These are phyloP conservation scores for Alisma plantagoaquatica DNA, from an alignment of 106 monocot species.

Conservation along the genomic window DNA sequence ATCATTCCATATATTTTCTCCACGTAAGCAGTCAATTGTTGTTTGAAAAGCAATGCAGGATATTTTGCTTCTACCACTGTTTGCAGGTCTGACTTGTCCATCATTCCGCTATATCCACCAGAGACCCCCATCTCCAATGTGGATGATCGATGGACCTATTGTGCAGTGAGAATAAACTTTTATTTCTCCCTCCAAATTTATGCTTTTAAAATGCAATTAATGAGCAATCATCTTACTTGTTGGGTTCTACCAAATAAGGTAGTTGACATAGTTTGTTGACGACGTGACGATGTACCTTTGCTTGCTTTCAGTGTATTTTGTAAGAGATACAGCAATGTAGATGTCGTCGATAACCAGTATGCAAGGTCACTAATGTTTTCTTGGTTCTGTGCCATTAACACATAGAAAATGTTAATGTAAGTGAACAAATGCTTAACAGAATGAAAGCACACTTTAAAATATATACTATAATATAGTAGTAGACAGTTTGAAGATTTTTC, in stretches of 20 bases:
- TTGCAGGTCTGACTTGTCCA: conserved; percentile 27
- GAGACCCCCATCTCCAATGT: conserved; percentile 55
- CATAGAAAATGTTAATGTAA: too few species aligned
- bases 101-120: conserved; percentile 86
- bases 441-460: too few species aligned
- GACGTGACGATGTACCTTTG: conserved; percentile 25
- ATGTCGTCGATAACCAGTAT: conserved; percentile 92
- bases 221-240: conserved; percentile 32
- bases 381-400: conserved; percentile 35
- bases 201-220: too few species aligned
- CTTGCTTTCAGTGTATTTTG: conserved; percentile 85
- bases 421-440: too few species aligned
- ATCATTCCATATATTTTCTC: conserved; percentile 98
- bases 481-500: neutral
- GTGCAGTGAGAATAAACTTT: too few species aligned
- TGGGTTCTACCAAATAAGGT: conserved; percentile 62
- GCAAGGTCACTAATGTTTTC: conserved; percentile 64
- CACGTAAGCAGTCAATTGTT: conserved; percentile 84
- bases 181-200: too few species aligned
- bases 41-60: conserved; percentile 89
- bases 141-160: conserved; percentile 41
- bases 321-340: conserved; percentile 69
- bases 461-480: too few species aligned
- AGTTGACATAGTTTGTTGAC: conserved; percentile 29
- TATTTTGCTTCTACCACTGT: conserved; percentile 84